phyloP scores from a whole-genome alignment of 352 stramenopile species.

The Phytophthora megakarya region DNA sequence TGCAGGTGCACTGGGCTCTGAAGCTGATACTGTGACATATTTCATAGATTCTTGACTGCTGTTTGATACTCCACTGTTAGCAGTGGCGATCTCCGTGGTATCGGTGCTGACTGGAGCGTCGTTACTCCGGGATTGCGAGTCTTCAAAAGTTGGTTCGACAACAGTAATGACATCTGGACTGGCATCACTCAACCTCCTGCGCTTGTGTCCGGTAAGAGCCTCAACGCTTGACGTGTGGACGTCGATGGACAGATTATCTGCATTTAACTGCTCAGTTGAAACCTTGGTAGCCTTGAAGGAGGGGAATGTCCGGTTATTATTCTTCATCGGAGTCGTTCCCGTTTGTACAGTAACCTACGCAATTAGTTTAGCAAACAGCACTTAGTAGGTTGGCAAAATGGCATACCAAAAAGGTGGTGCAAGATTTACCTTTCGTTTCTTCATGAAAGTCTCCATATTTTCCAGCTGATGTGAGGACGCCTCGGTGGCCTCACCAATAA shows the following conservation, averaged over 20 bases:
- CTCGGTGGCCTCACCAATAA: conserved; percentile 35
- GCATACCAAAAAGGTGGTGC: background rate
- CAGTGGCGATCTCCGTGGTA: background rate
- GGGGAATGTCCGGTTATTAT: conserved; percentile 38
- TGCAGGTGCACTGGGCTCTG: conserved; percentile 4
- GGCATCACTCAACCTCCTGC: conserved; percentile 26
- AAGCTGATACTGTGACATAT: background rate
- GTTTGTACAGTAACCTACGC: conserved; percentile 45
- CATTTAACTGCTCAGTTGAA: conserved; percentile 3
- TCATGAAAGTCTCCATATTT: conserved; percentile 49
- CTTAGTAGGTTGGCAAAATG: background rate
- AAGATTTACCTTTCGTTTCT: conserved; percentile 53
- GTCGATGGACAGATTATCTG: conserved; percentile 1
- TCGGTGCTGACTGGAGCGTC: conserved; percentile 6
- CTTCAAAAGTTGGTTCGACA: conserved; percentile 5
- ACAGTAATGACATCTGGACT: conserved; percentile 14
- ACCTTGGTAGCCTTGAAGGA: conserved; percentile 49
- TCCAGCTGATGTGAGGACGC: conserved; percentile 41
- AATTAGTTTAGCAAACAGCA: background rate
- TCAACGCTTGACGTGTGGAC: conserved; percentile 5
- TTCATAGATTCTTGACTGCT: conserved; percentile 25
- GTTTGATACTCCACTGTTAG: background rate
- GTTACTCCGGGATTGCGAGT: conserved; percentile 5
- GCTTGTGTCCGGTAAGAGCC: conserved; percentile 17
- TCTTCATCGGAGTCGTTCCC: conserved; percentile 53